These are phyloP conservation scores for Colletotrichum liriopes DNA, from an alignment of 2,329 filamentous ascomycete species.

Conservation along the genomic window DNA sequence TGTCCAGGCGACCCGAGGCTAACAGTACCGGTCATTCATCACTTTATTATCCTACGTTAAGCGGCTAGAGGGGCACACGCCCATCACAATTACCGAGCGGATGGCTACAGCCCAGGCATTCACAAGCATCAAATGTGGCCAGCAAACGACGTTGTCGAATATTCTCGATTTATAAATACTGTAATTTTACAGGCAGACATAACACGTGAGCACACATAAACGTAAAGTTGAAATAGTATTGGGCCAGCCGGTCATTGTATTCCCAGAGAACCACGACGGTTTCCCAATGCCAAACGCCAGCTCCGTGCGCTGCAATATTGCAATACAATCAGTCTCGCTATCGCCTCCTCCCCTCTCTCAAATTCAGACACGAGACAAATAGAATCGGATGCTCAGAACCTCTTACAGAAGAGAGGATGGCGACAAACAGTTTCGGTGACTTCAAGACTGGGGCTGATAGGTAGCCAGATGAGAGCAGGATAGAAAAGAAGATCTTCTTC, in stretches of 20 bases:
- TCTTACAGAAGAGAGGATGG: not conserved
- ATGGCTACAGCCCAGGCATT: not conserved
- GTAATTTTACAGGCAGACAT: slow-evolving; percentile 28
- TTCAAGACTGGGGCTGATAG: not conserved
- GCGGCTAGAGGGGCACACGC: too few species aligned
- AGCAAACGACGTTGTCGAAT: not conserved
- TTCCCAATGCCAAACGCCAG: slow-evolving; percentile 39
- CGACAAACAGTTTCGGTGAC: slow-evolving; percentile 7
- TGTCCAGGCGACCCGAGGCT: too few species aligned
- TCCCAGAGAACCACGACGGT: slow-evolving; percentile 16
- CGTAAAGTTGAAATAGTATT: slow-evolving; percentile 16
- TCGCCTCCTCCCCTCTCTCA: not conserved
- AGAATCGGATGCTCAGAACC: slow-evolving; percentile 6
- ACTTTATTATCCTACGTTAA: too few species aligned
- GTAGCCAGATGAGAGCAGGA: slow-evolving; percentile 6
- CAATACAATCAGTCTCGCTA: slow-evolving; percentile 5
- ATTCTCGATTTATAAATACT: slow-evolving; percentile 19
- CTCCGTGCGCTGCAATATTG: slow-evolving; percentile 21
- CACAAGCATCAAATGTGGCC: not conserved
- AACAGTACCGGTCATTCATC: too few species aligned
- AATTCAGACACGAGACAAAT: slow-evolving; percentile 6
- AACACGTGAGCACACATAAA: slow-evolving; percentile 32
- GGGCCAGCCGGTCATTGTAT: slow-evolving; percentile 36
- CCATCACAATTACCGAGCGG: not conserved
- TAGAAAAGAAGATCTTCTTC: slow-evolving; percentile 42